Evolutionary conservation across 176 grass and related monocot genomes (phyloP), one percentile per base, ranked within the genome.

Genomic region (Hordeum marinum): DNA sequence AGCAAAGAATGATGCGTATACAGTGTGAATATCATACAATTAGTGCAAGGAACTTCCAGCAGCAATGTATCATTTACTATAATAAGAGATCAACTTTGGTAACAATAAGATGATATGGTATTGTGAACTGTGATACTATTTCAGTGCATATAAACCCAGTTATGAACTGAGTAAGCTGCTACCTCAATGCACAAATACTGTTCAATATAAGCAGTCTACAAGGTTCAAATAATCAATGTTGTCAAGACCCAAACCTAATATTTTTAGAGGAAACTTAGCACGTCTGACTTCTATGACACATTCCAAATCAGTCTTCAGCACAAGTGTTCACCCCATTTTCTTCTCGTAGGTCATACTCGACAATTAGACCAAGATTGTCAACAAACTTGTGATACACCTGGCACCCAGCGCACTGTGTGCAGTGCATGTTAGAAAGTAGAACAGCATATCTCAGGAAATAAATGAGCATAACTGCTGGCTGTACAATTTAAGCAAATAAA

Each of bases 361-460:
- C 93, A 81, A 98, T 79, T 74, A 96, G 89, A 60, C 93, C 96
- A 84, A 99, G 96, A 76, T 96, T 99, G 79, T 99, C 93, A 25
- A 96, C 91, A 86, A 99, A 94, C 76, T 96, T 96, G 86, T 99
- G 93, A 87, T 94, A 99, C 58, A 99, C 90, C 63, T 90, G 86
- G 72, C 93, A 99, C 14, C 96, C 96, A 83, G 84, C 86, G 59
- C 96, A 99, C 93, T 99, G 89, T 58, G 32, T 81, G 39, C 7
- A 70, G 18, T 55, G 37, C 23, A 83, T 11, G 27, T 83, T 65
- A 87, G 80, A 60, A 59, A 48, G 83, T 45, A 87, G 62, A 59
- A 79, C 67, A 68, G 7, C 2, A 3, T 41, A 63, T 25, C 0
- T 27, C 21, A 55, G 42, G 48, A 81, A 46, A 52, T 3, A 29